Evolutionary conservation across 495 filamentous ascomycete genomes (phyloP), one percentile per base, ranked within the genome.

Genomic region (Xylaria grammica): DNA sequence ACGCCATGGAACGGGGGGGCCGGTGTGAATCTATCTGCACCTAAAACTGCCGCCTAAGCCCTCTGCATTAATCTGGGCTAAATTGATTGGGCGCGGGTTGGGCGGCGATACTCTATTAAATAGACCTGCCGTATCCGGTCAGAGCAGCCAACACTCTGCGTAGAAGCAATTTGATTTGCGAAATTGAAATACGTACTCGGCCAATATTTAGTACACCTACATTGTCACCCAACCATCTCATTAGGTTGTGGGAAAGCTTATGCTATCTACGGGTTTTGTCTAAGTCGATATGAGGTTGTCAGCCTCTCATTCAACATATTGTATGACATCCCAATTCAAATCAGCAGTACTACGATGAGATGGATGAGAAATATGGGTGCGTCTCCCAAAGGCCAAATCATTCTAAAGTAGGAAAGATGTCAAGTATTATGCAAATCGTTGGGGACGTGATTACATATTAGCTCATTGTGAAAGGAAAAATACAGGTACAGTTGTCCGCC

Each of bases 111-210:
- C 29, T 22, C 30, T 59, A 36, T 59, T 36, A 15, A 36, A 46
- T n/a, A 17, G 42, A 48, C 56, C 56, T 59, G 56, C 56, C 56
- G 13, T 17, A 48, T 59, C 48, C 42, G 56, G 56, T 10, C 42
- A 46, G 29, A 36, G 17, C 27, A 48, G 22, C 29, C 22, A 42
- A 15, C 40, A 42, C 24, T 7, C 4, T 40, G 1, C 34, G 10
- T 17, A 19, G 9, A 45, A 4, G 30, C 13, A 19, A 58, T 45
- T 58, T 45, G 54, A 32, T 17, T 45, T 44, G 56, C 42, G 19
- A 5, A 27, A 3, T 24, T 42, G 3, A 11, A 46, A 34, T 17
- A 24, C 10, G n/a, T 1, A 10, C 56, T 46, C 42, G 15, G 32
- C 42, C 24, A 34, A 27, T n/a, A 10, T 30, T 7, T 57, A 7